Conservation (phyloP, 192 early-diverging fungal species). For the Podila epicladia region DNA sequence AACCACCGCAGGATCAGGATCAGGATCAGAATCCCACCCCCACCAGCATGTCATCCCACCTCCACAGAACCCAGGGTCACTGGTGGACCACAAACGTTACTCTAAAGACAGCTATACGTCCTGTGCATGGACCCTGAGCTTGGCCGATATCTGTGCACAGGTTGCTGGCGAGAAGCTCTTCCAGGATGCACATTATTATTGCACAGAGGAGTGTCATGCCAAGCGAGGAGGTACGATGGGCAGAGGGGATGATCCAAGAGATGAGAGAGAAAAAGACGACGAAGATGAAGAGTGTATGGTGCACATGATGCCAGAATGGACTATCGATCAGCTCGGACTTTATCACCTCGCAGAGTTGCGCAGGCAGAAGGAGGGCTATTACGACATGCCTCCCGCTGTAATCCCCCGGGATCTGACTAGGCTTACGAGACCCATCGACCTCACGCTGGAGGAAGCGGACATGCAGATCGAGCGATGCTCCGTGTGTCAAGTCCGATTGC, state of each 20-base stretch:
- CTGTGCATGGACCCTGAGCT: constrained; percentile 40
- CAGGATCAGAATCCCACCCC: background rate
- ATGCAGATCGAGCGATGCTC: constrained; percentile 40
- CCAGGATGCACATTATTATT: constrained; percentile 38
- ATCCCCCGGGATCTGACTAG: too few relatives aligned
- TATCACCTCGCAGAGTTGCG: constrained; percentile 13
- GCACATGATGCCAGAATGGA: constrained; percentile 33
- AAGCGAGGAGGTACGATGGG: constrained; percentile 6
- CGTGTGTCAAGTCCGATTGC: constrained; percentile 39
- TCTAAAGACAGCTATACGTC: constrained; percentile 41
- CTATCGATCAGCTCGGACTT: constrained; percentile 27
- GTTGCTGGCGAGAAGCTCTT: constrained; percentile 26
- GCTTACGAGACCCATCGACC: constrained; percentile 1
- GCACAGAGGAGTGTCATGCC: constrained; percentile 7
- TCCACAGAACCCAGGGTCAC: constrained; percentile 17
- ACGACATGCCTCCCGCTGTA: too few relatives aligned
- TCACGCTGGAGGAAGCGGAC: constrained; percentile 21
- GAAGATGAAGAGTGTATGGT: constrained; percentile 12
- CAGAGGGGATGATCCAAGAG: background rate
- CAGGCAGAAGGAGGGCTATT: background rate
- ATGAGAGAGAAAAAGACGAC: background rate
- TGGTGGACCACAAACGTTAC: constrained; percentile 26
- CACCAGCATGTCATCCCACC: background rate
- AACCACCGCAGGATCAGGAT: background rate
- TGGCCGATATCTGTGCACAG: constrained; percentile 41